These are phyloP conservation scores for Cardamine occulta DNA, from an alignment of 345 rosid species.

Conservation along the genomic window DNA sequence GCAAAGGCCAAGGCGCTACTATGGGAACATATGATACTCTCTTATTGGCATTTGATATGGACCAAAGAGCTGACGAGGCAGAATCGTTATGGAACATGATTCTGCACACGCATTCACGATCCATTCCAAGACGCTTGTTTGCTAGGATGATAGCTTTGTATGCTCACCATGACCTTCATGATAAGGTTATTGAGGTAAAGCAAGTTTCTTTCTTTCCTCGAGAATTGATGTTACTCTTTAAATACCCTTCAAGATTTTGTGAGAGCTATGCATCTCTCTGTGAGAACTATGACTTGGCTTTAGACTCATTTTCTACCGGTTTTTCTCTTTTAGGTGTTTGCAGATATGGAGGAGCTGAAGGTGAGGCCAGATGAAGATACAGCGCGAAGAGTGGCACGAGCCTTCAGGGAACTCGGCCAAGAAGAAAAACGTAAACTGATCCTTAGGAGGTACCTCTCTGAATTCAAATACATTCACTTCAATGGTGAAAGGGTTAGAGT, in stretches of 20 bases:
- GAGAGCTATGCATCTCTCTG: background rate
- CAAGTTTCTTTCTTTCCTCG: background rate
- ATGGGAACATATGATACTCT: constrained; percentile 85
- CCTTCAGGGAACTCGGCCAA: constrained; percentile 63
- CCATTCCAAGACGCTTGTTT: constrained; percentile 80
- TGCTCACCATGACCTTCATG: constrained; percentile 72
- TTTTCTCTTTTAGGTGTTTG: constrained; percentile 64
- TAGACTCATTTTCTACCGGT: background rate
- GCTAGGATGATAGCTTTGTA: constrained; percentile 85
- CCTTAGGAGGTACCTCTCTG: constrained; percentile 60
- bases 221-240: constrained; percentile 3
- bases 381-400: constrained; percentile 59
- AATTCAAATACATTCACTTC: constrained; percentile 80
- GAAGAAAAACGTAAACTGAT: constrained; percentile 63
- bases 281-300: constrained; percentile 1
- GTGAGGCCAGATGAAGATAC: constrained; percentile 86
- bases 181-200: constrained; percentile 73
- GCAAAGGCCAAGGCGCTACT: constrained; percentile 93
- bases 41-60: constrained; percentile 85
- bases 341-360: constrained; percentile 90
- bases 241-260: background rate
- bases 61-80: constrained; percentile 73
- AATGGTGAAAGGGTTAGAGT: constrained; percentile 81
- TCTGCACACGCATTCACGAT: constrained; percentile 66
- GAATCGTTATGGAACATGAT: constrained; percentile 88